These are phyloP conservation scores for Pichia deserticola DNA, from an alignment of 805 yeast species.

Conservation along the genomic window DNA sequence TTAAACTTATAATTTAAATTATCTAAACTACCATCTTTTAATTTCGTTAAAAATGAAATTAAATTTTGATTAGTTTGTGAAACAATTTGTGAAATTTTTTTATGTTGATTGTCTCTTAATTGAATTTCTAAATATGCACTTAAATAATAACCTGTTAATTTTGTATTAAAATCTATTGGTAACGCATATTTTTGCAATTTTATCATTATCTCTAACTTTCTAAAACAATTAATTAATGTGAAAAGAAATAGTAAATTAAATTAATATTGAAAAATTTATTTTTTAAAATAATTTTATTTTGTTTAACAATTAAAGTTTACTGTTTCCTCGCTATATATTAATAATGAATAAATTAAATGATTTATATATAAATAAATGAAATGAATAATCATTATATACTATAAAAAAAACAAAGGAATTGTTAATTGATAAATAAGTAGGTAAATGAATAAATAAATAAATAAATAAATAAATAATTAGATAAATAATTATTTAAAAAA, in stretches of 20 bases:
- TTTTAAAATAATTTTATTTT: too few species aligned
- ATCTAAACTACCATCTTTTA: slow-evolving; percentile 1
- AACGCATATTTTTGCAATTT: too few species aligned
- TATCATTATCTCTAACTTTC: too few species aligned
- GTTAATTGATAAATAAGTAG: too few species aligned
- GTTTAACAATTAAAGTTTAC: too few species aligned
- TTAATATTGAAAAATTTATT: too few species aligned
- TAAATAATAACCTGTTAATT: background rate
- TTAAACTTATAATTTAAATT: background rate
- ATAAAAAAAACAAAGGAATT: too few species aligned
- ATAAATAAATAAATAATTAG: background rate
- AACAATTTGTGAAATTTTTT: background rate
- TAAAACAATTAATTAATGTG: background rate
- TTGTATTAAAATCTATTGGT: too few species aligned
- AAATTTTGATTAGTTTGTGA: background rate
- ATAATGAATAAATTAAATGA: too few species aligned
- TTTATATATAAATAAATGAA: too few species aligned
- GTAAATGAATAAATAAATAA: slow-evolving; percentile 2
- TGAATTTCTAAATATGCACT: slow-evolving; percentile 1
- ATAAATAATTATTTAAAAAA: background rate
- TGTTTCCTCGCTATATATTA: too few species aligned
- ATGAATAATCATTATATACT: too few species aligned
- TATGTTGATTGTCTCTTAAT: background rate
- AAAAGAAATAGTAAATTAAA: background rate
- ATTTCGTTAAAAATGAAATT: background rate